Evolutionary conservation across 108 stramenopile genomes (phyloP).

Genomic region (Nitzschia putrida): DNA sequence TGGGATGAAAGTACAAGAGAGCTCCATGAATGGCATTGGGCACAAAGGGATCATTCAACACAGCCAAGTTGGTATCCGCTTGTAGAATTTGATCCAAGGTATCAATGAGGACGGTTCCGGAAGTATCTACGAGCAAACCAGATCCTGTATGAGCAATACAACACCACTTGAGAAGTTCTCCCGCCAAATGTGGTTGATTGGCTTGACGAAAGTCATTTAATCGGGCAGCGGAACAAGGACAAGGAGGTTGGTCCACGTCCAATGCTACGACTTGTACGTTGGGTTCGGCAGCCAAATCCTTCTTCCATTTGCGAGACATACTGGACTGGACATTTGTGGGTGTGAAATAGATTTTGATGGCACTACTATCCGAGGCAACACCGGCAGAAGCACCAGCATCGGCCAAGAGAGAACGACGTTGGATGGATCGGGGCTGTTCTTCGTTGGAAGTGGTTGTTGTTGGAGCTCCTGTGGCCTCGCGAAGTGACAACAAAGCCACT

Average conservation of each 20-base stretch:
- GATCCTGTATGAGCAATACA: conserved; percentile 47
- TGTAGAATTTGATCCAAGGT: conserved; percentile 29
- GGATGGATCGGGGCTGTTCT: too few relatives aligned
- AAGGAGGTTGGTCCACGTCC: conserved; percentile 20
- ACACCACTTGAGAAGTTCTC: conserved; percentile 79
- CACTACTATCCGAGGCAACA: neutral
- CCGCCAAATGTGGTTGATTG: conserved; percentile 50
- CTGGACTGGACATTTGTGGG: neutral
- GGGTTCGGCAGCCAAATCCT: conserved; percentile 13
- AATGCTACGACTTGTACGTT: conserved; percentile 10
- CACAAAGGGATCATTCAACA: conserved; percentile 34
- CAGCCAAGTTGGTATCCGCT: conserved; percentile 10
- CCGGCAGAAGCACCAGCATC: neutral
- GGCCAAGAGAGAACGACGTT: neutral
- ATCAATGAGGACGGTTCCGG: conserved; percentile 41
- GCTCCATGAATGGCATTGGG: conserved; percentile 26
- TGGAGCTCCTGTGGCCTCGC: too few relatives aligned
- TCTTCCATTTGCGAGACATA: conserved; percentile 17
- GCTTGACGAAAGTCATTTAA: conserved; percentile 6
- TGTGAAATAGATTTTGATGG: conserved; percentile 6
- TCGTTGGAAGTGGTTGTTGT: too few relatives aligned
- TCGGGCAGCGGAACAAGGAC: conserved; percentile 7
- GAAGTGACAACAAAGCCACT: too few relatives aligned
- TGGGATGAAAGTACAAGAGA: conserved; percentile 24
- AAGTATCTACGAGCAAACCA: conserved; percentile 59